phyloP scores from a whole-genome alignment of 805 yeast genomes.

The Sugiyamaella lignohabitans region DNA sequence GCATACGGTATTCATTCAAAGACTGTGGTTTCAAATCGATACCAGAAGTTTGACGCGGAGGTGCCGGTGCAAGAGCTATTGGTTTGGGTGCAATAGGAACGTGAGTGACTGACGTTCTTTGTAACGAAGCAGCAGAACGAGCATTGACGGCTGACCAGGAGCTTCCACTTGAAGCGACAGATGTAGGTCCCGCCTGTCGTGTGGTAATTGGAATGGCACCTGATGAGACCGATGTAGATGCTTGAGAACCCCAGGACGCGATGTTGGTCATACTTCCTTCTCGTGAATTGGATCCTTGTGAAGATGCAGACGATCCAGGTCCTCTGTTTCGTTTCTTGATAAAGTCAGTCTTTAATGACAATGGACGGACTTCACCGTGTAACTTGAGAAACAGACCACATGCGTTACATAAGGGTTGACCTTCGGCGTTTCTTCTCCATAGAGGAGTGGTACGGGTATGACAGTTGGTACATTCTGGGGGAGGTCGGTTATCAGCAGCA shows the following conservation, averaged over 20 bases:
- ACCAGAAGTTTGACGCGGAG: conserved; percentile 1
- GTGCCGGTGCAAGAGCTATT: conserved; percentile 23
- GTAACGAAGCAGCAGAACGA: conserved; percentile 7
- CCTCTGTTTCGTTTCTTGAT: conserved; percentile 83
- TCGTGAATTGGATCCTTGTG: conserved; percentile 10
- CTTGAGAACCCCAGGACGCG: not conserved
- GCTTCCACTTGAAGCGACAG: not conserved
- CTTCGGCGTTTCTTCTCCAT: conserved; percentile 93
- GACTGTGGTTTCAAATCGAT: conserved; percentile 12
- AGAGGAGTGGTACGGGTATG: conserved; percentile 88
- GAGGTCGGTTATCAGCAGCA: conserved; percentile 1
- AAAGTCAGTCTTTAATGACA: conserved; percentile 89
- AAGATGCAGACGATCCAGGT: not conserved
- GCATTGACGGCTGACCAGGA: not conserved
- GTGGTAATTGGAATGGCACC: conserved; percentile 5
- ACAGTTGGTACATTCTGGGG: conserved; percentile 69
- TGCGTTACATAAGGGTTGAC: conserved; percentile 92
- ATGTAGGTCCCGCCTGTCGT: not conserved
- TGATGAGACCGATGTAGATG: not conserved
- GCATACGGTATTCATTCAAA: conserved; percentile 11
- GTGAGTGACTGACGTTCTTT: conserved; percentile 4
- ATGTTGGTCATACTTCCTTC: conserved; percentile 6
- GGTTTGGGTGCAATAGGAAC: conserved; percentile 24
- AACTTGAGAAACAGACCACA: conserved; percentile 89
- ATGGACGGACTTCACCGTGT: conserved; percentile 92